These are phyloP conservation scores for Uncinocarpus reesii DNA, from an alignment of 2,329 filamentous ascomycete genomes.

Conservation along the genomic window DNA sequence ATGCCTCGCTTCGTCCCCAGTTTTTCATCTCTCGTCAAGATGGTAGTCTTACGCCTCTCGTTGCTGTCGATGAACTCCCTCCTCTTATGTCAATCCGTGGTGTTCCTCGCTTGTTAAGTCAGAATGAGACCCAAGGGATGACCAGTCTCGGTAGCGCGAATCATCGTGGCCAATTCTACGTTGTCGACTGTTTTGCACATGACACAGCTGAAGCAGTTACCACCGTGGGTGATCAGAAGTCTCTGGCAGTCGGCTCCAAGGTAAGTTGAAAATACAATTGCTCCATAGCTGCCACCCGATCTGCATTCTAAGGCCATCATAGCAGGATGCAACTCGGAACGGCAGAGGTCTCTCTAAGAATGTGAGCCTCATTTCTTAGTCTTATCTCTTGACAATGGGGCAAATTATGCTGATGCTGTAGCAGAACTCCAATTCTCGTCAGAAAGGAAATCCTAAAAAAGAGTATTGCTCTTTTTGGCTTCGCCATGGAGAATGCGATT, in stretches of 20 bases:
- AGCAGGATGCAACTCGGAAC: constrained; percentile 9
- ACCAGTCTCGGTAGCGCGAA: constrained; percentile 31
- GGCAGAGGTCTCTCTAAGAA: constrained; percentile 5
- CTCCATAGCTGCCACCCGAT: no score
- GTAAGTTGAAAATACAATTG: neutral
- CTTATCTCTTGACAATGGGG: neutral
- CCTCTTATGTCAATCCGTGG: constrained; percentile 29
- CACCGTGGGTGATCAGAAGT: neutral
- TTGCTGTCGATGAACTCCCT: constrained; percentile 40
- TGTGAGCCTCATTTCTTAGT: neutral
- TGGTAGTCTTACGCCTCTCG: constrained; percentile 33
- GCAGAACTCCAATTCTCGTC: neutral
- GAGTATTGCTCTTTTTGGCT: constrained; percentile 63
- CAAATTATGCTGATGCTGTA: neutral
- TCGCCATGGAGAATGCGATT: constrained; percentile 72
- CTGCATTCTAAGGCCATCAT: neutral
- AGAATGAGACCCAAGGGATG: constrained; percentile 36
- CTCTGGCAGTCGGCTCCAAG: neutral
- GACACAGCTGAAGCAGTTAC: neutral
- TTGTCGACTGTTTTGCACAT: constrained; percentile 24
- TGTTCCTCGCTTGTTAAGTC: constrained; percentile 28
- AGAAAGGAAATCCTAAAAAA: constrained; percentile 13
- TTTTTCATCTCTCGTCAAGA: constrained; percentile 37
- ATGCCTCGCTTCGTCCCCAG: constrained; percentile 26
- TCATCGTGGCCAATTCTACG: constrained; percentile 27